Base-by-base conservation (phyloP, 2,329 filamentous ascomycete genomes). In the Neofusicoccum sp. region DNA sequence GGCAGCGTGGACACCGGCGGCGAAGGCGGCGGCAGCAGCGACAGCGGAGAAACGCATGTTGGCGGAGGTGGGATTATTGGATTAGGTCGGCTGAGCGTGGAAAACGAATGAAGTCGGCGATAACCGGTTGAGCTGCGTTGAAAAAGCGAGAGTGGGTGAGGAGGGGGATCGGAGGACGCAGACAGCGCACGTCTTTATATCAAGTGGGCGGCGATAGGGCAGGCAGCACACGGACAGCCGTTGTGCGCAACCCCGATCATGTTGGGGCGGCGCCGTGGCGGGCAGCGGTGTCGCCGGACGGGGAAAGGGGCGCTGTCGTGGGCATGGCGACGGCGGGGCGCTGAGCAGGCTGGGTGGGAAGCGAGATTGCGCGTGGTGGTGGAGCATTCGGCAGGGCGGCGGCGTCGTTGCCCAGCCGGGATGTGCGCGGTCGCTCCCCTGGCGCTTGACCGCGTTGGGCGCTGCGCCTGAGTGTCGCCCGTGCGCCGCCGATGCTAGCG, bases 91-190 rank as follows among this genome's bases (percentile, higher is more conserved):
- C 68, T 73, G 58, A 4, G 9, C 36, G 64, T 61, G 56, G 50
- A 44, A 74, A 77, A 76, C 73, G 76, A 77, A 68, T 77, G 76
- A 71, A 74, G 73, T 76, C 73, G 76, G 74, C 68, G 72, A 72
- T 68, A 56, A 76, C 74, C 73, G 73, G 70, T 41, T 69, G 70
- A 71, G 3, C 5, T 14, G 11, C 72, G 72, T 73, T 74, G 52
- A 65, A 68, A 66, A 56, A 74, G 69, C 69, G 73, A 76, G 67
- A 74, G 73, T 73, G 74, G 75, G 73, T 72, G 71, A 71, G 64
- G 70, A 73, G 70, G 37, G 67, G 64, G 66, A 59, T 36, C 16
- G 22, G n/a, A 22, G 49, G 14, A 7, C 56, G 49, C 63, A 64
- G 61, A 65, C 66, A 69, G 66, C 61, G 65, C 67, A 67, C 67